These are phyloP conservation scores for Eucalyptus sp. DNA, from an alignment of 345 rosid genomes.

Conservation along the genomic window DNA sequence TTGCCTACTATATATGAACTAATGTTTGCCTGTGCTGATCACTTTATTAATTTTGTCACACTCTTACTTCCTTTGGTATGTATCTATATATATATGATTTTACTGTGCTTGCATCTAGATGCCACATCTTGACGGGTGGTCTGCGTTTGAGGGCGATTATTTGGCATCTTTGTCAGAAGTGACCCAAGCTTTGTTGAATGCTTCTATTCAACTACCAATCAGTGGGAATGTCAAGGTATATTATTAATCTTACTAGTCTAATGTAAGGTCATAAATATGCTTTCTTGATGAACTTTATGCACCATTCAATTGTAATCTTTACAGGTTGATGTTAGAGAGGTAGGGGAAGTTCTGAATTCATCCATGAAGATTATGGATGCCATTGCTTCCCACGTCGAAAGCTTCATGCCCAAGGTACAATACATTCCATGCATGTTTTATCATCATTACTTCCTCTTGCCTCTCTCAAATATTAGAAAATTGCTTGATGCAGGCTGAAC, in stretches of 20 bases:
- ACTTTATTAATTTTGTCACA: background rate
- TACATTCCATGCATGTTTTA: background rate
- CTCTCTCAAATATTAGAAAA: background rate
- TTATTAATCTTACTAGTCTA: conserved; percentile 20
- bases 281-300: background rate
- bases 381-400: conserved; percentile 26
- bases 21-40: background rate
- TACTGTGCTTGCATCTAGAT: conserved; percentile 15
- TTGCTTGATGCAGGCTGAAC: conserved; percentile 44
- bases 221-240: conserved; percentile 44
- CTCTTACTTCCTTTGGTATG: background rate
- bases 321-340: conserved; percentile 53
- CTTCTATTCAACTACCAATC: conserved; percentile 51
- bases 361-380: conserved; percentile 51
- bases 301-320: background rate
- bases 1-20: background rate
- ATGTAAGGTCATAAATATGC: background rate
- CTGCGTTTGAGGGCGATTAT: conserved; percentile 37
- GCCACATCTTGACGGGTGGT: conserved; percentile 74
- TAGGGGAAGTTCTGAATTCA: conserved; percentile 48
- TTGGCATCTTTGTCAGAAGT: conserved; percentile 43
- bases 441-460: background rate
- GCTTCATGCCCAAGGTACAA: conserved; percentile 50
- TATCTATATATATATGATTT: background rate
- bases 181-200: conserved; percentile 44